Percentiles rank a stretch among this genome's conserved stretches.
Evolutionary conservation across 257 asterid species (phyloP).

Genomic region (Nicotiana paniculata): DNA sequence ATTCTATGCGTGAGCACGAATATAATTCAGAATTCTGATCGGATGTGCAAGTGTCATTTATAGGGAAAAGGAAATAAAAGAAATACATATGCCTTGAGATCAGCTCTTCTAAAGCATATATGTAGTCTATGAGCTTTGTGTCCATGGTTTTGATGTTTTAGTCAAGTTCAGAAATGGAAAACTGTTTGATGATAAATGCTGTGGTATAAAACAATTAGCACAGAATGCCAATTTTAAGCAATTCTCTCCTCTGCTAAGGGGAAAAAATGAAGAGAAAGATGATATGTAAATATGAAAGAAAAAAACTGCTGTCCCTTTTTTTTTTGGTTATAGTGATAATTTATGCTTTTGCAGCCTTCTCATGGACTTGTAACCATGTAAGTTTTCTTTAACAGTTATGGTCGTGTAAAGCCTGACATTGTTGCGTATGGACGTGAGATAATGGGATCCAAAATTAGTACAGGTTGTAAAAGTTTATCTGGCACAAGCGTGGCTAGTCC

Average conservation of each 20-base stretch:
- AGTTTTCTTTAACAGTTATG: constrained; percentile 56
- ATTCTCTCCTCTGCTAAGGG: neutral
- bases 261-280: neutral
- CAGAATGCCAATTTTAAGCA: neutral
- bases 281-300: neutral
- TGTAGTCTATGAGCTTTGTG: neutral
- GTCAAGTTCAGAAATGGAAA: neutral
- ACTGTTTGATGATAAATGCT: neutral
- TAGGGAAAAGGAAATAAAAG: neutral
- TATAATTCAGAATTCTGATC: neutral
- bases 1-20: neutral
- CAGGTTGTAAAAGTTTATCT: constrained; percentile 97
- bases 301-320: neutral
- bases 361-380: constrained; percentile 17
- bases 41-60: neutral
- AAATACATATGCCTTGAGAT: neutral
- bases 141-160: neutral
- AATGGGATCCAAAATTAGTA: constrained; percentile 95
- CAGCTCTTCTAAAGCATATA: neutral
- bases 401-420: constrained; percentile 96
- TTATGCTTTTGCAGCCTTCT: neutral
- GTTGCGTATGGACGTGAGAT: constrained; percentile 99
- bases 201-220: neutral
- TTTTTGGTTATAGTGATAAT: neutral
- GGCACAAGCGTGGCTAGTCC: constrained; percentile 99